Conservation (phyloP, 495 filamentous ascomycete genomes). For the Tetracladium marchalianum region DNA sequence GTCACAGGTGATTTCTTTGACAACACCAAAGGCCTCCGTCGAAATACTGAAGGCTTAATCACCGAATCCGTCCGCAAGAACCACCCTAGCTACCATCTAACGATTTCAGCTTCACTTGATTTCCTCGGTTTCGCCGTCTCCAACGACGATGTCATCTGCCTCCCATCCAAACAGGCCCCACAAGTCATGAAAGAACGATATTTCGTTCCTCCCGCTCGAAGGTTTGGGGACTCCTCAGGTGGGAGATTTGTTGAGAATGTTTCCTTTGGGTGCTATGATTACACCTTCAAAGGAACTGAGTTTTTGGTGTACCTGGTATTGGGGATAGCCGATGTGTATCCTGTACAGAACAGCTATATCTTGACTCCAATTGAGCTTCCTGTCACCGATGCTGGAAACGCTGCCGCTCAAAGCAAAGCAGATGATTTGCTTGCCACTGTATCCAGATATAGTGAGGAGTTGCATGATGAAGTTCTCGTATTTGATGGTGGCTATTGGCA, state of each 20-base stretch:
- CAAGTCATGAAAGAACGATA: slow-evolving; percentile 29
- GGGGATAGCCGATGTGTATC: slow-evolving; percentile 36
- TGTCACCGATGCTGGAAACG: slow-evolving; percentile 2
- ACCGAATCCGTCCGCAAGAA: slow-evolving; percentile 34
- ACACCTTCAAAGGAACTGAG: slow-evolving; percentile 36
- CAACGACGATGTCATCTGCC: slow-evolving; percentile 26
- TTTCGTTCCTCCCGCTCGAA: slow-evolving; percentile 39
- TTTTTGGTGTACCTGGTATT: slow-evolving; percentile 44
- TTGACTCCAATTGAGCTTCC: slow-evolving; percentile 26
- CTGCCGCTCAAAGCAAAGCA: slow-evolving; percentile 21
- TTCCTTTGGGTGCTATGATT: slow-evolving; percentile 44
- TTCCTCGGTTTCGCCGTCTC: slow-evolving; percentile 41
- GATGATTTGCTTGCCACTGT: slow-evolving; percentile 45
- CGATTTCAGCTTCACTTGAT: slow-evolving; percentile 28
- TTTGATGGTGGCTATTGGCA: slow-evolving; percentile 51
- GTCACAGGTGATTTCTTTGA: slow-evolving; percentile 9
- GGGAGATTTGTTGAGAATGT: slow-evolving; percentile 26
- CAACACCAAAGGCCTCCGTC: slow-evolving; percentile 33
- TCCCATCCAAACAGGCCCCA: slow-evolving; percentile 13
- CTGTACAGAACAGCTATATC: slow-evolving; percentile 36
- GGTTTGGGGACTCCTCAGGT: slow-evolving; percentile 38
- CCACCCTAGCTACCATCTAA: slow-evolving; percentile 41
- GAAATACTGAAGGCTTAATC: slow-evolving; percentile 43
- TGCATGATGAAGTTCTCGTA: slow-evolving; percentile 55
- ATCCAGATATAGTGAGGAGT: slow-evolving; percentile 34